Conservation (phyloP, 768 basidiomycete genomes). For the Paxillus rubicundulus region DNA sequence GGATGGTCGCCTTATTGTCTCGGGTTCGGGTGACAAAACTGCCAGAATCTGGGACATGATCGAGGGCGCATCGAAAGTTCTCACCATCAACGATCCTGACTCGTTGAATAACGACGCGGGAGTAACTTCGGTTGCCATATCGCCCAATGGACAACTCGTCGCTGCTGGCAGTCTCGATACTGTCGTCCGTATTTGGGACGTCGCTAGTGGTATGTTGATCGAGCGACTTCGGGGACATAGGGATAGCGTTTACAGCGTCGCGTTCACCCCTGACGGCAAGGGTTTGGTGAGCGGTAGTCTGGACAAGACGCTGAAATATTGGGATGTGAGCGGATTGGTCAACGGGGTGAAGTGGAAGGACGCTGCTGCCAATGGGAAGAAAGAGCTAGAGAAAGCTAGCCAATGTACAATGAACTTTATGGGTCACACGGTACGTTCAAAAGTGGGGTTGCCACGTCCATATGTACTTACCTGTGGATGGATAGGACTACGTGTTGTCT, state of each 20-base stretch:
- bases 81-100: slow-evolving; percentile 48
- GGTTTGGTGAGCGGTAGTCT: slow-evolving; percentile 87
- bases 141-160: slow-evolving; percentile 67
- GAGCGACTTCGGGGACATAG: slow-evolving; percentile 76
- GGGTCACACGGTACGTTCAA: slow-evolving; percentile 73
- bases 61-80: slow-evolving; percentile 33
- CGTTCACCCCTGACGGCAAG: slow-evolving; percentile 90
- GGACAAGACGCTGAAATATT: slow-evolving; percentile 85
- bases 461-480: slow-evolving; percentile 1
- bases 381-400: slow-evolving; percentile 49
- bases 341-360: slow-evolving; percentile 34
- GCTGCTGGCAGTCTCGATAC: slow-evolving; percentile 72
- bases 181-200: slow-evolving; percentile 80
- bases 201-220: slow-evolving; percentile 58
- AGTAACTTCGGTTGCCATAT: slow-evolving; percentile 77
- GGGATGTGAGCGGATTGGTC: slow-evolving; percentile 59
- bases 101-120: slow-evolving; percentile 54
- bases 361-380: slow-evolving; percentile 41
- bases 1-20: slow-evolving; percentile 85
- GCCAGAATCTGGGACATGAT: slow-evolving; percentile 71
- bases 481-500: slow-evolving; percentile 67
- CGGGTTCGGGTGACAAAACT: slow-evolving; percentile 77
- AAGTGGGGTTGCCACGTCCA: not conserved
- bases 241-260: slow-evolving; percentile 85
- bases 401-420: slow-evolving; percentile 80